Evolutionary conservation across 371 early-diverging fungal genomes (phyloP).

Genomic region (Lichtheimia hyalospora): DNA sequence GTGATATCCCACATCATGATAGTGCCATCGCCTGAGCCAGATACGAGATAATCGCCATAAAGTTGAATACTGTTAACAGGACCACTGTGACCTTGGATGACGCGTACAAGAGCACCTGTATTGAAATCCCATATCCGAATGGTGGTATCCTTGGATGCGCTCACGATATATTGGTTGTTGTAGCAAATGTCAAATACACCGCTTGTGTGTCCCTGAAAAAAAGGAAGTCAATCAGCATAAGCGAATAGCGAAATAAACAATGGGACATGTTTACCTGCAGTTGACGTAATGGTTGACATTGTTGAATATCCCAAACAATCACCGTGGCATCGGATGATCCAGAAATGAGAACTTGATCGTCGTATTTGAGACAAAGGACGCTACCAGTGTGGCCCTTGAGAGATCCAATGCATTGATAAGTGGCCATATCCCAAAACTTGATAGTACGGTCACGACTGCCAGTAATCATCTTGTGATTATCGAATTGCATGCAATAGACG

Average conservation of each 20-base stretch:
- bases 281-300: conserved; percentile 32
- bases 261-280: conserved; percentile 27
- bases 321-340: conserved; percentile 90
- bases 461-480: conserved; percentile 77
- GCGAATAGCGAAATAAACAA: not conserved
- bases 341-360: conserved; percentile 78
- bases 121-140: conserved; percentile 82
- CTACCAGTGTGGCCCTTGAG: conserved; percentile 84
- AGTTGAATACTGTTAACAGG: conserved; percentile 90
- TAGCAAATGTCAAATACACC: conserved; percentile 86
- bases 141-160: conserved; percentile 91
- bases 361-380: conserved; percentile 88
- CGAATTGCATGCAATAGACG: conserved; percentile 94
- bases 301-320: conserved; percentile 81
- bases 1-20: conserved; percentile 86
- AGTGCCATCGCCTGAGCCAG: conserved; percentile 85
- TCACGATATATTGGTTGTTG: conserved; percentile 68
- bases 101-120: conserved; percentile 52
- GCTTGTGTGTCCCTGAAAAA: conserved; percentile 60
- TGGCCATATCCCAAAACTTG: conserved; percentile 73
- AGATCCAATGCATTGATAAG: conserved; percentile 65
- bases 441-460: conserved; percentile 94
- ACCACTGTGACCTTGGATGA: conserved; percentile 78
- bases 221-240: not conserved
- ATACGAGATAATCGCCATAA: conserved; percentile 64